Base-by-base conservation (phyloP, 1,284 basidiomycete species). In the Volvariella surrecta region DNA sequence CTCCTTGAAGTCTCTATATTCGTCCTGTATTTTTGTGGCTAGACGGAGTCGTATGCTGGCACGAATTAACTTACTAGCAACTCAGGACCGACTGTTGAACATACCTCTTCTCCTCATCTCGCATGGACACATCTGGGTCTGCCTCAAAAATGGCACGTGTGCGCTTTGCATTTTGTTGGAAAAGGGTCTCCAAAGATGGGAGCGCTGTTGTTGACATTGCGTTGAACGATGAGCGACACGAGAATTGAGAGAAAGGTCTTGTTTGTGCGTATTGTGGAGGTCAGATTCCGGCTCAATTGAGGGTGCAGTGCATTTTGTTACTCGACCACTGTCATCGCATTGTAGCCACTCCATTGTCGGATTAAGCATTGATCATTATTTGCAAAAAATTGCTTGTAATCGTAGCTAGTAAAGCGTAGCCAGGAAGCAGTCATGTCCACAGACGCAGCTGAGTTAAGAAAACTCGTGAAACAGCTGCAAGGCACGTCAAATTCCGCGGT, bases 1-100 rank as follows among this genome's bases (percentile, higher is more conserved):
- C 24, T 82, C 76, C 59, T 88, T 89, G 53, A 79, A 90, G 57
- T 96, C 82, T 45, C 74, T 74, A 64, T 95, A 99, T 63, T 98
- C 95, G 65, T 84, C 71, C 55, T 79, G 61, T 63, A 88, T 80
- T 77, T 96, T 79, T 56, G 85, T 74, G 4, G 84, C 68, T 34
- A 89, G 57, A 24, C 79, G 74, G 39, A 87, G 58, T 37, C 82
- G 73, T 10, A 78, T 67, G 55, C 86, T 89, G 50, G 15, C 32
- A 34, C 30, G 46, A 9, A 34, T 34, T 8, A 21, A 16, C 15
- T 17, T 16, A 8, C 16, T 6, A 16, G 13, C 19, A 39, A 6
- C 39, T 22, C 28, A 20, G 22, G 17, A 10, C n/a, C 11, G 22
- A 15, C 15, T 20, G 32, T 43, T 34, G 9, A 6, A 56, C 70